These are phyloP conservation scores for Trapa bicornis DNA, from an alignment of 345 rosid species.

Conservation along the genomic window DNA sequence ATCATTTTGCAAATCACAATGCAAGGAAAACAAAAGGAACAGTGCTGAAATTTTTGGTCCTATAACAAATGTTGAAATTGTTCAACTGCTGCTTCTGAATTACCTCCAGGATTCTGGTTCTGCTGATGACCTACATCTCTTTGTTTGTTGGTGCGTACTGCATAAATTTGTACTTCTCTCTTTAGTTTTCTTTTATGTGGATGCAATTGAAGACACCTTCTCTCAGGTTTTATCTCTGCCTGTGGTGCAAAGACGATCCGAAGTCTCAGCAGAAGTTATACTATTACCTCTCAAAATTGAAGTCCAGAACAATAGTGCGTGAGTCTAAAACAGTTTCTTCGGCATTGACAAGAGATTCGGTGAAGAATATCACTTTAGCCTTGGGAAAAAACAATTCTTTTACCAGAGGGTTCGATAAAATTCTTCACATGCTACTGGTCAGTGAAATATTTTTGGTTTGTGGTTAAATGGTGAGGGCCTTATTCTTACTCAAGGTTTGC, in stretches of 20 bases:
- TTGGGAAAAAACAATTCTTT: slow-evolving; percentile 89
- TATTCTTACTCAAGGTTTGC: slow-evolving; percentile 15
- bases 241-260: slow-evolving; percentile 90
- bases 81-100: slow-evolving; percentile 84
- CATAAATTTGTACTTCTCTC: slow-evolving; percentile 5
- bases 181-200: slow-evolving; percentile 9
- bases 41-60: slow-evolving; percentile 29
- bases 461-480: slow-evolving; percentile 8
- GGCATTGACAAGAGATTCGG: slow-evolving; percentile 50
- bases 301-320: slow-evolving; percentile 71
- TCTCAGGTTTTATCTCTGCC: slow-evolving; percentile 85
- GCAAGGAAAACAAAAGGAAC: slow-evolving; percentile 30
- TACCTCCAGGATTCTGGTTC: slow-evolving; percentile 79
- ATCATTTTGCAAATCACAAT: slow-evolving; percentile 56
- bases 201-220: slow-evolving; percentile 11
- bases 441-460: slow-evolving; percentile 24
- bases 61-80: slow-evolving; percentile 52
- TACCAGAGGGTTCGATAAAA: slow-evolving; percentile 93
- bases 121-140: slow-evolving; percentile 63
- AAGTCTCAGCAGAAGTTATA: slow-evolving; percentile 54
- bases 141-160: slow-evolving; percentile 70
- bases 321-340: slow-evolving; percentile 53
- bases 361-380: slow-evolving; percentile 73
- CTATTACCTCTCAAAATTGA: slow-evolving; percentile 67
- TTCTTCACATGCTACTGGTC: slow-evolving; percentile 93